Evolutionary conservation across 2,329 filamentous ascomycete species (phyloP).

Genomic region (Pseudocercospora crystallina): DNA sequence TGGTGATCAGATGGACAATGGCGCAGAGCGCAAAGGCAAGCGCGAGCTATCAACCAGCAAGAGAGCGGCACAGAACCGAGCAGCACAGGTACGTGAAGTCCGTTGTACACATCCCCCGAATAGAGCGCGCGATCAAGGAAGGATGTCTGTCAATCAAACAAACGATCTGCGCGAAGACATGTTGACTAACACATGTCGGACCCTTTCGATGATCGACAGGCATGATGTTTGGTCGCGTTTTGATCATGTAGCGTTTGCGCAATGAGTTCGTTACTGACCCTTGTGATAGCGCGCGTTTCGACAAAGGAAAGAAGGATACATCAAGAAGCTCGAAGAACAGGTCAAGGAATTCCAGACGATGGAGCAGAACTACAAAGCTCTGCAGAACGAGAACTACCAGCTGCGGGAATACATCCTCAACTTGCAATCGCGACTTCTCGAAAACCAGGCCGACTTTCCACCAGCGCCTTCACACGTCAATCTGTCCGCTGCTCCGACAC

Average conservation of each 20-base stretch:
- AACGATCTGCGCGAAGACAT: background rate
- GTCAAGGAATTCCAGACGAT: conserved; percentile 77
- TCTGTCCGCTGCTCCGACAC: conserved; percentile 45
- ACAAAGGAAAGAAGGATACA: conserved; percentile 96
- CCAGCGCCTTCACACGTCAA: conserved; percentile 79
- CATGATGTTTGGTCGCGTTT: no score
- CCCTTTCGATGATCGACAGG: background rate
- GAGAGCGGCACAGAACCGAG: conserved; percentile 92
- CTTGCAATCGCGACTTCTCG: conserved; percentile 81
- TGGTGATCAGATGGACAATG: conserved; percentile 48
- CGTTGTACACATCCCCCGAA: conserved; percentile 4
- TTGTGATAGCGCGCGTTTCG: conserved; percentile 79
- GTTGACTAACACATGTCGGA: background rate
- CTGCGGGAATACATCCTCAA: conserved; percentile 90
- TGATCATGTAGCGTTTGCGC: no score
- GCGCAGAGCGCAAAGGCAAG: conserved; percentile 69
- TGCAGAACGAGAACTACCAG: conserved; percentile 86
- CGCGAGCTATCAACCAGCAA: conserved; percentile 93
- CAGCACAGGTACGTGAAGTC: conserved; percentile 76
- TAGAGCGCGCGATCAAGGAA: no score
- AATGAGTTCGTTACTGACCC: background rate
- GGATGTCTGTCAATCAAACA: no score
- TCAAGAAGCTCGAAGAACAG: conserved; percentile 94
- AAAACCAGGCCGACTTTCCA: conserved; percentile 79
- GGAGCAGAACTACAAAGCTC: conserved; percentile 73